phyloP scores from a whole-genome alignment of 2,329 filamentous ascomycete genomes.

The Pyrenophora seminiperda region DNA sequence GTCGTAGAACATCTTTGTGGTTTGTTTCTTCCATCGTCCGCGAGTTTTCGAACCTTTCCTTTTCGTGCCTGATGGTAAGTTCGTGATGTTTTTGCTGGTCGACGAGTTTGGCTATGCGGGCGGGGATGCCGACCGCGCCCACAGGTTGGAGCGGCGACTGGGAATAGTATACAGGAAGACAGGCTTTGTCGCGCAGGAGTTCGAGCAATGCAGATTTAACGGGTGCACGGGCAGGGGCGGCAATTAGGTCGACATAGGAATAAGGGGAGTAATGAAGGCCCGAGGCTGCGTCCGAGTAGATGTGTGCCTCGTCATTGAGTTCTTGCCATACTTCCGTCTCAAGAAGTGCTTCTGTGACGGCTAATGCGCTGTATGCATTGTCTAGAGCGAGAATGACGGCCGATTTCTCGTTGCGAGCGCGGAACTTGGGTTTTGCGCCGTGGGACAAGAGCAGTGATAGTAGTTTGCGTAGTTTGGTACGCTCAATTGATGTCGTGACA shows the following conservation, averaged over 20 bases:
- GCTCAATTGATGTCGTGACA: constrained; percentile 45
- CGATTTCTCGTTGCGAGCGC: constrained; percentile 62
- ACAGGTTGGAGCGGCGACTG: constrained; percentile 46
- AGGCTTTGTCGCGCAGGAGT: constrained; percentile 44
- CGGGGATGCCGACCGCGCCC: constrained; percentile 43
- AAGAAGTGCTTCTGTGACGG: constrained; percentile 63
- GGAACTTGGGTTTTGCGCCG: constrained; percentile 62
- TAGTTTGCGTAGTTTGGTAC: constrained; percentile 47
- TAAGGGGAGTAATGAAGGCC: constrained; percentile 67
- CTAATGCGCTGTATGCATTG: constrained; percentile 59
- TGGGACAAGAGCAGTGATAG: constrained; percentile 62
- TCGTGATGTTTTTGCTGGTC: constrained; percentile 41
- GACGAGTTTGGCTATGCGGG: constrained; percentile 34
- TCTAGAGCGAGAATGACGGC: constrained; percentile 64
- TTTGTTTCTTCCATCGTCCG: constrained; percentile 37
- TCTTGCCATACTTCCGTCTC: constrained; percentile 69
- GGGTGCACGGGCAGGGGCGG: constrained; percentile 24
- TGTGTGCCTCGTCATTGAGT: constrained; percentile 64
- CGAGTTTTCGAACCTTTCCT: constrained; percentile 35
- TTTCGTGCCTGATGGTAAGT: constrained; percentile 33
- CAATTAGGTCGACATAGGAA: constrained; percentile 59
- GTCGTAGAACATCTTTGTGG: constrained; percentile 36
- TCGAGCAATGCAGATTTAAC: constrained; percentile 32
- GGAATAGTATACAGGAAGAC: constrained; percentile 40
- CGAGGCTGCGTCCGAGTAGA: constrained; percentile 47